Evolutionary conservation across 225 moss, liverwort and hornwort genomes (phyloP).

Genomic region (Rhytidiadelphus loreus): DNA sequence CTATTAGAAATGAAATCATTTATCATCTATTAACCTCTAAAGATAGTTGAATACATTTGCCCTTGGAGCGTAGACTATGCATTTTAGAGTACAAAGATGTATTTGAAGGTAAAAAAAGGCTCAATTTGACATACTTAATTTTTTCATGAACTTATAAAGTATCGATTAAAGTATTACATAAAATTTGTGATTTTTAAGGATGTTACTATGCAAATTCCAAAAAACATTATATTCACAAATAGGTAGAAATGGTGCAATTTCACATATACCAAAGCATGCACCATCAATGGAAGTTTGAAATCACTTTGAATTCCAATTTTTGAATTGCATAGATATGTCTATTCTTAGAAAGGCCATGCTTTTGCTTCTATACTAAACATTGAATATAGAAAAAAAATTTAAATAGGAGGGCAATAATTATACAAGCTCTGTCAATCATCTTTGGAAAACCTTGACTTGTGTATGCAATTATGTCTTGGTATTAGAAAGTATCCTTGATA

Average conservation of each 20-base stretch:
- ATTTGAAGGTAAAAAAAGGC: neutral
- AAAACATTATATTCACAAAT: neutral
- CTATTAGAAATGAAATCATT: neutral
- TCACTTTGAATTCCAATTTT: neutral
- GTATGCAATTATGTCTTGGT: neutral
- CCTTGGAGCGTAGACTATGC: fast-evolving
- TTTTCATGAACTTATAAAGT: neutral
- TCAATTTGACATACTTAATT: neutral
- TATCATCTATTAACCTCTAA: too few species aligned
- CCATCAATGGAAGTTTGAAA: neutral
- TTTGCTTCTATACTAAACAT: neutral
- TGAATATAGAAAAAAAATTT: neutral
- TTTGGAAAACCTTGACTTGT: neutral
- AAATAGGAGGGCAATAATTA: neutral
- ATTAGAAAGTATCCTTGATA: neutral
- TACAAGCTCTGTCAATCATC: fast-evolving
- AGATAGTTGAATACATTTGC: neutral
- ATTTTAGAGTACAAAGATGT: neutral
- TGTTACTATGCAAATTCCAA: neutral
- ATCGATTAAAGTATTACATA: neutral
- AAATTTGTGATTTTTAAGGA: neutral
- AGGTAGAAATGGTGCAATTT: neutral
- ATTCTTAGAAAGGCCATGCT: fast-evolving
- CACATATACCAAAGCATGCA: too few species aligned
- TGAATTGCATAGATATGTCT: neutral